A percentile compares a stretch with the other conserved stretches of the same genome.
These are phyloP conservation scores for Gaeumannomyces sp. DNA, from an alignment of 2,329 filamentous ascomycete species.

Conservation along the genomic window DNA sequence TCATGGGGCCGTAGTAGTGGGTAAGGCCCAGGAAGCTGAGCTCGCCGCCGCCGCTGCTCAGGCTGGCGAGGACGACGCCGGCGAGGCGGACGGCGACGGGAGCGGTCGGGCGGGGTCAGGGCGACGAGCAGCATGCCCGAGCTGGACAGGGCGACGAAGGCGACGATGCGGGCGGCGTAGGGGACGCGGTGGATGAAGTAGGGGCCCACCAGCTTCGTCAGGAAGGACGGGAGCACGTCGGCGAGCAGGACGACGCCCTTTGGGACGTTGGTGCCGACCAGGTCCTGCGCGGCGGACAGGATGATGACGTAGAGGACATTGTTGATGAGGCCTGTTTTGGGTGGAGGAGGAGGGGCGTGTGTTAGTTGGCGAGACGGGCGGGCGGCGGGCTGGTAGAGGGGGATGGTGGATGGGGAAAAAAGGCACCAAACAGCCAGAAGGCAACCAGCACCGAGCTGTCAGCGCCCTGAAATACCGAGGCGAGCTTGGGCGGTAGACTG, in stretches of 20 bases:
- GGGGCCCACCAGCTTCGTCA: conserved; percentile 80
- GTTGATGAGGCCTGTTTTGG: conserved; percentile 72
- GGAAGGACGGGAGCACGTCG: conserved; percentile 84
- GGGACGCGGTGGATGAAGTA: conserved; percentile 90
- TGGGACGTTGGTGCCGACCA: conserved; percentile 79
- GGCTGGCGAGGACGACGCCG: conserved; percentile 77
- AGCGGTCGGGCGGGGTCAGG: conserved; percentile 59
- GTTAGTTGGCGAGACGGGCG: background rate
- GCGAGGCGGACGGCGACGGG: conserved; percentile 70
- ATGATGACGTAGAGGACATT: conserved; percentile 98
- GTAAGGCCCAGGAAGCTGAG: conserved; percentile 86
- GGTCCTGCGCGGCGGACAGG: conserved; percentile 88
- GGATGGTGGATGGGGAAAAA: conserved; percentile 5
- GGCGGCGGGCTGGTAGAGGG: too few species aligned
- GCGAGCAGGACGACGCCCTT: conserved; percentile 91
- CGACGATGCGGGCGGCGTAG: conserved; percentile 66
- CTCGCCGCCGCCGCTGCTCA: conserved; percentile 83
- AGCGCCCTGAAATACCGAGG: conserved; percentile 56
- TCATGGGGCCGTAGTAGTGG: conserved; percentile 85
- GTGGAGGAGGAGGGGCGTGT: background rate
- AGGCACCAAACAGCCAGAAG: conserved; percentile 91
- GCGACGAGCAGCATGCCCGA: conserved; percentile 85
- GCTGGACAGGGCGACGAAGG: conserved; percentile 71
- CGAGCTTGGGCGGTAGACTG: conserved; percentile 62
- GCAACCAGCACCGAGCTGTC: conserved; percentile 68